Conservation (phyloP, 352 stramenopile species). For the Pythium brachiatum region DNA sequence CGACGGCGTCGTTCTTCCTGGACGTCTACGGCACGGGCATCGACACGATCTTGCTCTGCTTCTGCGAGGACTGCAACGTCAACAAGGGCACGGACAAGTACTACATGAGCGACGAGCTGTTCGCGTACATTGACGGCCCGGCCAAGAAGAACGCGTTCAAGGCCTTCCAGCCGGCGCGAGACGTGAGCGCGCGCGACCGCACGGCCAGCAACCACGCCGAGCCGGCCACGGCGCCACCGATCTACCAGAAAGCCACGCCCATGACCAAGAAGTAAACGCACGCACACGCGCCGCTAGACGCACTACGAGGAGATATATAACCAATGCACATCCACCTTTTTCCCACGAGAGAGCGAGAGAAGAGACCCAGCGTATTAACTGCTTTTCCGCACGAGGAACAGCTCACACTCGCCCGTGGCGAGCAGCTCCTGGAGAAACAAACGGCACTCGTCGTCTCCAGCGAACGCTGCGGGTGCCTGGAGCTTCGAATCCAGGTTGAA, state of each 20-base stretch:
- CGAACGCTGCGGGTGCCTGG: constrained; percentile 42
- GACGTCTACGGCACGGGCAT: constrained; percentile 81
- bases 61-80: constrained; percentile 83
- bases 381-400: constrained; percentile 44
- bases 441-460: constrained; percentile 42
- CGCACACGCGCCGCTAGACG: too few species aligned
- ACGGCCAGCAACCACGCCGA: constrained; percentile 6
- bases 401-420: constrained; percentile 63
- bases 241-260: constrained; percentile 17
- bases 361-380: too few species aligned
- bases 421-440: constrained; percentile 67
- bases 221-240: constrained; percentile 15
- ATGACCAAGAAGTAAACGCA: constrained; percentile 21
- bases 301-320: neutral
- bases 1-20: constrained; percentile 74
- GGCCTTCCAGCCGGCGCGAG: constrained; percentile 39
- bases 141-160: constrained; percentile 78
- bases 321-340: neutral
- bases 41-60: constrained; percentile 86
- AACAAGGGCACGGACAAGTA: constrained; percentile 75
- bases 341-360: too few species aligned
- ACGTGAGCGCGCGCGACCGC: constrained; percentile 24
- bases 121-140: constrained; percentile 75
- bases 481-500: constrained; percentile 85
- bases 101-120: constrained; percentile 83